Percentiles rank a stretch among this genome's conserved stretches.
These are phyloP conservation scores for Trichoderma koningii DNA, from an alignment of 2,329 filamentous ascomycete species.

Conservation along the genomic window DNA sequence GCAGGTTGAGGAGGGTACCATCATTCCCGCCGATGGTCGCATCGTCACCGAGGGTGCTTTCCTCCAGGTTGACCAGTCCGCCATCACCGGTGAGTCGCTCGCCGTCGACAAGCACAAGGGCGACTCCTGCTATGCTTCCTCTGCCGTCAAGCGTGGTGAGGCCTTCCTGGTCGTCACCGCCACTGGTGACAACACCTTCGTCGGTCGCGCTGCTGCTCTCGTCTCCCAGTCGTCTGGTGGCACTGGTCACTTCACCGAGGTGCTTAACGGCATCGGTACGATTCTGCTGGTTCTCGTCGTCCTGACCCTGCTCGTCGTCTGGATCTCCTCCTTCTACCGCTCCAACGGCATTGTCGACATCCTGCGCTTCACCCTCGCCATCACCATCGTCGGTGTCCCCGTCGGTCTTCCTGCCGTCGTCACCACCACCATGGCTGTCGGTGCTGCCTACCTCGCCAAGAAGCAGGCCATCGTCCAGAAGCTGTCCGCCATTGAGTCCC, in stretches of 20 bases:
- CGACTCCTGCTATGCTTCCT: constrained; percentile 82
- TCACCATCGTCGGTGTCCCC: constrained; percentile 89
- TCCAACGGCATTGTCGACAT: constrained; percentile 79
- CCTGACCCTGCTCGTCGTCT: constrained; percentile 77
- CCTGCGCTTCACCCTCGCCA: constrained; percentile 81
- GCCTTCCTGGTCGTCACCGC: constrained; percentile 79
- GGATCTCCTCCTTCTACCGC: constrained; percentile 85
- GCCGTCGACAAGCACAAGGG: constrained; percentile 85
- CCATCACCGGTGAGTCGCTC: constrained; percentile 88
- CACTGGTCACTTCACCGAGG: constrained; percentile 86
- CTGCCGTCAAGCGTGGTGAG: constrained; percentile 87
- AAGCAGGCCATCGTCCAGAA: constrained; percentile 94
- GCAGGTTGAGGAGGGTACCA: constrained; percentile 86
- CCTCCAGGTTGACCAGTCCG: constrained; percentile 88
- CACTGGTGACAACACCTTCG: constrained; percentile 87
- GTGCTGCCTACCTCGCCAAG: constrained; percentile 86
- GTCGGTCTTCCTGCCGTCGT: constrained; percentile 92
- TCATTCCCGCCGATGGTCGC: constrained; percentile 85
- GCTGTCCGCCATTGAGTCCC: constrained; percentile 86
- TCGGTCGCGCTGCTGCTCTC: constrained; percentile 83
- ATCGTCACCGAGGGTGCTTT: constrained; percentile 82
- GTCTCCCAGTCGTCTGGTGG: constrained; percentile 75
- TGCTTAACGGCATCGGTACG: constrained; percentile 83
- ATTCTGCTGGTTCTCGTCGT: constrained; percentile 78
- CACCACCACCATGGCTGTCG: constrained; percentile 93